Evolutionary conservation across 2,329 filamentous ascomycete species (phyloP).

Genomic region (Scedosporium apiospermum): DNA sequence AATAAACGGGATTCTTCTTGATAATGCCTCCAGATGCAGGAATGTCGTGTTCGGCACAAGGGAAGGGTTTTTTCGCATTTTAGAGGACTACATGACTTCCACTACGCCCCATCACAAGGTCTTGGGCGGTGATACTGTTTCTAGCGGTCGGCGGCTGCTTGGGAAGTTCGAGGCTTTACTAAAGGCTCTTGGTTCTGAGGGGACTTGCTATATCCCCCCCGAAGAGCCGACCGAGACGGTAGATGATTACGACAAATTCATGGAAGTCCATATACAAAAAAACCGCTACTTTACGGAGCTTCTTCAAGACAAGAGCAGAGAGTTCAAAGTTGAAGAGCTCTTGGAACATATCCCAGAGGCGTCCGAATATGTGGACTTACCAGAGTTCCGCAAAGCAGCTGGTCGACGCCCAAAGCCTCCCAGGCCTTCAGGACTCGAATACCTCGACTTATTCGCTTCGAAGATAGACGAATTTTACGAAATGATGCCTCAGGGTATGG

Average conservation of each 20-base stretch:
- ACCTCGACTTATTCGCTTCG: neutral
- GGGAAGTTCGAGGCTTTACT: slow-evolving; percentile 9
- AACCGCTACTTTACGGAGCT: neutral
- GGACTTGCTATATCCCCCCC: neutral
- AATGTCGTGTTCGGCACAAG: slow-evolving; percentile 14
- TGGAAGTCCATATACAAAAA: neutral
- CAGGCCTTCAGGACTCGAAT: too few relatives aligned
- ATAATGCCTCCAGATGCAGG: slow-evolving; percentile 13
- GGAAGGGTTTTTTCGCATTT: slow-evolving; percentile 10
- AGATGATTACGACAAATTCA: neutral
- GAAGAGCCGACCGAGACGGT: neutral
- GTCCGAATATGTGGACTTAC: neutral
- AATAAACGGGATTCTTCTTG: slow-evolving; percentile 18
- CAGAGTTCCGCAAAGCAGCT: neutral
- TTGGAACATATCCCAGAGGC: neutral
- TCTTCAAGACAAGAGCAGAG: neutral
- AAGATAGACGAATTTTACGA: neutral
- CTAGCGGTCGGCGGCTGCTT: slow-evolving; percentile 8
- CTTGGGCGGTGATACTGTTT: slow-evolving; percentile 9
- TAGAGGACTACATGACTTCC: slow-evolving; percentile 14
- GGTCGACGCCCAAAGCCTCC: too few relatives aligned
- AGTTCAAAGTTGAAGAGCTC: neutral
- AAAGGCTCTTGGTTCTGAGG: neutral
- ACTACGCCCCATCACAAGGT: slow-evolving; percentile 7
- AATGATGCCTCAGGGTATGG: neutral